A percentile compares a stretch with the other conserved stretches of the same genome.
These are phyloP conservation scores for Euphorbia pulcherrima DNA, from an alignment of 345 rosid genomes.

Conservation along the genomic window DNA sequence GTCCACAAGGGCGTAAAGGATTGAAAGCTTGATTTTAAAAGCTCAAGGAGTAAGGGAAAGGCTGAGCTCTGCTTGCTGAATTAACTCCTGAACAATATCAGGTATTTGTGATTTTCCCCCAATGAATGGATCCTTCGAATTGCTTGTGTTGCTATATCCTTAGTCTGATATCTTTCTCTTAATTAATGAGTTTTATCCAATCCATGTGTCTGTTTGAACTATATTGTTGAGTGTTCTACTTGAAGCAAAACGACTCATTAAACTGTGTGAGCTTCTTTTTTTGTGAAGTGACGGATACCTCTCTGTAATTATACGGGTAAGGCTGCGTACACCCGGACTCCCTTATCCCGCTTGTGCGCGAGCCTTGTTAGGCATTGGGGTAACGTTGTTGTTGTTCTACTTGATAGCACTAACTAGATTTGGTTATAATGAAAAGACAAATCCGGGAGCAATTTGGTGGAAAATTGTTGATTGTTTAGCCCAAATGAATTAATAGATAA, in stretches of 20 bases:
- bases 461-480: neutral
- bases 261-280: no score
- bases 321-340: no score
- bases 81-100: neutral
- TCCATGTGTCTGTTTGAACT: neutral
- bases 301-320: no score
- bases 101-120: neutral
- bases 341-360: no score
- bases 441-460: neutral
- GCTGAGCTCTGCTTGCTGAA: neutral
- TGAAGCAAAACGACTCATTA: no score
- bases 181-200: neutral
- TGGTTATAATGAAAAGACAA: neutral
- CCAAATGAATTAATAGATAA: neutral
- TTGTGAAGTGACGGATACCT: no score
- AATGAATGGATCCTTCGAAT: neutral
- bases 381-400: no score
- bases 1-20: conserved; percentile 5
- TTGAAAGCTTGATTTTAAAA: neutral
- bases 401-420: neutral
- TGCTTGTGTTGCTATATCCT: neutral
- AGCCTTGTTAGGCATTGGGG: no score
- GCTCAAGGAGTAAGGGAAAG: neutral
- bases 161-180: neutral
- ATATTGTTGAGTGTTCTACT: neutral